A percentile compares a stretch with the other conserved stretches of the same genome.
Conservation (phyloP, 1,284 basidiomycete genomes). For the Tylopilus sp. region DNA sequence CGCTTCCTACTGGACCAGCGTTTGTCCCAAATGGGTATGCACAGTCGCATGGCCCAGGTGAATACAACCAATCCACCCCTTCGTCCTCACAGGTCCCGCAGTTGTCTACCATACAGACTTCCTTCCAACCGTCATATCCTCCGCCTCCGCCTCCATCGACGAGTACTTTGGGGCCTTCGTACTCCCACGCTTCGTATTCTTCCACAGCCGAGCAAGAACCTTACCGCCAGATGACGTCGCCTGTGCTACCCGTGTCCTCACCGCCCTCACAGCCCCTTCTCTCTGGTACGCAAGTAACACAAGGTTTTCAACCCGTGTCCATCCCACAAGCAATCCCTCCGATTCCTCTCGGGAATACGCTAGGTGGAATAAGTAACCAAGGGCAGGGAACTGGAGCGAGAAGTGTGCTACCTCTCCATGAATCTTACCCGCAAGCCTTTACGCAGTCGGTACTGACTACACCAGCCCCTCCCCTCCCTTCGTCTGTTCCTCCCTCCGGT, state of each 20-base stretch:
- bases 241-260: constrained; percentile 4
- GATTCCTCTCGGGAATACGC: neutral
- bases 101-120: constrained; percentile 10
- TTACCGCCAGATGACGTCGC: constrained; percentile 10
- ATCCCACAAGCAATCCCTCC: constrained; percentile 17
- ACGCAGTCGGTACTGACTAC: constrained; percentile 1
- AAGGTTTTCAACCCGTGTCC: constrained; percentile 18
- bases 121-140: constrained; percentile 20
- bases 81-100: constrained; percentile 16
- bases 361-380: constrained; percentile 4
- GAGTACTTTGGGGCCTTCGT: constrained; percentile 12
- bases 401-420: constrained; percentile 3
- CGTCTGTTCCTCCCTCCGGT: neutral
- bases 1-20: constrained; percentile 13
- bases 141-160: constrained; percentile 18
- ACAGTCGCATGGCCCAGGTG: constrained; percentile 18
- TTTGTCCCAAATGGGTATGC: constrained; percentile 18
- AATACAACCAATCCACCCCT: constrained; percentile 32
- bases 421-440: constrained; percentile 3
- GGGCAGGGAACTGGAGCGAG: neutral
- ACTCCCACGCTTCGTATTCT: constrained; percentile 15
- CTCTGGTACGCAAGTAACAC: constrained; percentile 8
- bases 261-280: constrained; percentile 6
- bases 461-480: constrained; percentile 2
- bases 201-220: constrained; percentile 13